phyloP scores from a whole-genome alignment of 1,139 yeast genomes.

The Debaryomyces udenii region DNA sequence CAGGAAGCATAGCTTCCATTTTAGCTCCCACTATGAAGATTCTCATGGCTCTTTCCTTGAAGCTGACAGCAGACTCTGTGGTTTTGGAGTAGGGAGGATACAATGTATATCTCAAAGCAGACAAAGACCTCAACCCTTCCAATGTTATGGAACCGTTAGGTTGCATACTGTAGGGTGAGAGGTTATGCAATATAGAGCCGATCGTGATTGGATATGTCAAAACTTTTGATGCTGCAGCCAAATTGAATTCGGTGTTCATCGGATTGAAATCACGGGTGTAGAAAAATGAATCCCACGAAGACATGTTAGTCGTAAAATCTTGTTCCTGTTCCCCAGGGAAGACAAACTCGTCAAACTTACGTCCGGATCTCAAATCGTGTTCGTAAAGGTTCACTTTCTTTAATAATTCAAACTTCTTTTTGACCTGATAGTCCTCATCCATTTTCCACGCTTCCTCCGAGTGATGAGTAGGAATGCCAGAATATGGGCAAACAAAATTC shows the following conservation, averaged over 20 bases:
- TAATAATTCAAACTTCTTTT: constrained; percentile 69
- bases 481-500: constrained; percentile 83
- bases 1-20: constrained; percentile 92
- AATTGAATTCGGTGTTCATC: constrained; percentile 94
- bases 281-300: constrained; percentile 90
- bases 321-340: constrained; percentile 82
- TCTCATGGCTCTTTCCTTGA: constrained; percentile 88
- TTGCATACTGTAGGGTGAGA: constrained; percentile 76
- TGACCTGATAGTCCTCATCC: constrained; percentile 71
- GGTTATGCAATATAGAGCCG: constrained; percentile 79
- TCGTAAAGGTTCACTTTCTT: constrained; percentile 89
- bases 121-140: constrained; percentile 90
- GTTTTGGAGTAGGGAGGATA: constrained; percentile 70
- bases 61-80: constrained; percentile 41
- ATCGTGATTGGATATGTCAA: constrained; percentile 91
- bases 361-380: constrained; percentile 91
- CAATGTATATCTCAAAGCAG: constrained; percentile 87
- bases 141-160: constrained; percentile 88
- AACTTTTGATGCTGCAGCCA: constrained; percentile 94
- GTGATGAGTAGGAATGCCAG: constrained; percentile 97
- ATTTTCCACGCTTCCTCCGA: constrained; percentile 85
- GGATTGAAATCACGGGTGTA: constrained; percentile 92
- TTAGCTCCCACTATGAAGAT: constrained; percentile 89
- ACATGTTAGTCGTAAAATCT: constrained; percentile 77
- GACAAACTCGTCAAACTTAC: constrained; percentile 92